Base-by-base conservation (phyloP, 169 alveolate species). In the Miamiensis avidus region DNA sequence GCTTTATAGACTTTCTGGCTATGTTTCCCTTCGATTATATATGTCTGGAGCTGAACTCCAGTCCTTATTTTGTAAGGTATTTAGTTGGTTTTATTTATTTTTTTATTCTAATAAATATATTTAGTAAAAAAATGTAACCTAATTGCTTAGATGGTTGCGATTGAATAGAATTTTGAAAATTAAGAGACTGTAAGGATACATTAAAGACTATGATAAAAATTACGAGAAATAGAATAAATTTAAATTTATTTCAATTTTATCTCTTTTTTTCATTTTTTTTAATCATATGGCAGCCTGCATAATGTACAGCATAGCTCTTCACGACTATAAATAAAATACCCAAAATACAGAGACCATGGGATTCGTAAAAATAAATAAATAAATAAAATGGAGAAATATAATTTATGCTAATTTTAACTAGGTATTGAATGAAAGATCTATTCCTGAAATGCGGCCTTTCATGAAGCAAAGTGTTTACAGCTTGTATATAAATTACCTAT, bases 261-360 rank as follows among this genome's bases (percentile, higher is more conserved):
- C 78, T n/a, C 27, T 86, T 0, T 31, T 78, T 0, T 88, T 84
- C 65, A 1, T 75, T 27, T 20, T 84, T 29, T 25, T 73, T 26
- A 65, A 83, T 29, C 94, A 91, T 73, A 49, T 83, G 29, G 69
- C 86, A n/a, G 89, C 84, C 27, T 74, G 92, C 78, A 29, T 69
- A 28, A 77, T 77, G 82, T 77, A 31, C 25, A 77, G 72, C 25
- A 31, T 77, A 6, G 28, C 74, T 34, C 28, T 32, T 33, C 28
- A 29, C 0, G 72, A 77, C 4, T 31, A 33, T 31, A 69, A n/a
- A n/a, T n/a, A n/a, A n/a, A n/a, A n/a, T n/a, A n/a, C n/a, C n/a
- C n/a, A 77, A 26, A 0, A 27, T 20, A 28, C 82, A 0, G 69
- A 49, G 20, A 49, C 4, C 20, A 49, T 49, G 69, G 69, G 69